phyloP scores from a whole-genome alignment of 2,329 filamentous ascomycete genomes.

The Cryphonectria japonica region DNA sequence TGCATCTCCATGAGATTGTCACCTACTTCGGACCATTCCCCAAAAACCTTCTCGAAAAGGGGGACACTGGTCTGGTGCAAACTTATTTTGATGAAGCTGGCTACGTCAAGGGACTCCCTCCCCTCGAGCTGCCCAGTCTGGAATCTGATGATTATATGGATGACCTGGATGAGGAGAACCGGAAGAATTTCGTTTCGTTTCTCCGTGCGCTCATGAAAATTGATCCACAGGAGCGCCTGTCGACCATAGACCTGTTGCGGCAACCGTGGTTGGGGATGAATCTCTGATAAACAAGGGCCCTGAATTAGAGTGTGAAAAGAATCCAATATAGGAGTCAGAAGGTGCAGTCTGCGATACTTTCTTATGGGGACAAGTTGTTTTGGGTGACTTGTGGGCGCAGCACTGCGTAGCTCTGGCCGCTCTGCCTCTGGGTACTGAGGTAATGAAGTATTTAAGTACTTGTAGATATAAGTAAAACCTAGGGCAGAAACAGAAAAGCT shows the following conservation, averaged over 20 bases:
- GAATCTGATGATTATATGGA: constrained; percentile 1
- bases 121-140: neutral
- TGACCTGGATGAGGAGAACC: neutral
- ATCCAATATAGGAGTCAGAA: neutral
- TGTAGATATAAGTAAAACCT: too few relatives aligned
- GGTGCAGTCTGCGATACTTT: neutral
- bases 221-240: neutral
- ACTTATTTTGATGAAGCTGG: constrained; percentile 15
- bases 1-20: constrained; percentile 15
- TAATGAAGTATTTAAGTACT: too few relatives aligned
- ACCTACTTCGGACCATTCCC: constrained; percentile 15
- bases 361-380: fast-evolving
- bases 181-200: neutral
- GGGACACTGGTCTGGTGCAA: neutral
- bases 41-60: constrained; percentile 4
- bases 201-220: constrained; percentile 2
- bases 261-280: neutral
- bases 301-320: neutral
- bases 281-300: neutral
- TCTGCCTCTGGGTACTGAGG: too few relatives aligned
- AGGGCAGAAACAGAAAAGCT: neutral
- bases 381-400: neutral
- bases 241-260: neutral
- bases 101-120: neutral
- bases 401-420: too few relatives aligned